Conservation (phyloP, 148 eudicot genomes). For the Camellia granthamiana region DNA sequence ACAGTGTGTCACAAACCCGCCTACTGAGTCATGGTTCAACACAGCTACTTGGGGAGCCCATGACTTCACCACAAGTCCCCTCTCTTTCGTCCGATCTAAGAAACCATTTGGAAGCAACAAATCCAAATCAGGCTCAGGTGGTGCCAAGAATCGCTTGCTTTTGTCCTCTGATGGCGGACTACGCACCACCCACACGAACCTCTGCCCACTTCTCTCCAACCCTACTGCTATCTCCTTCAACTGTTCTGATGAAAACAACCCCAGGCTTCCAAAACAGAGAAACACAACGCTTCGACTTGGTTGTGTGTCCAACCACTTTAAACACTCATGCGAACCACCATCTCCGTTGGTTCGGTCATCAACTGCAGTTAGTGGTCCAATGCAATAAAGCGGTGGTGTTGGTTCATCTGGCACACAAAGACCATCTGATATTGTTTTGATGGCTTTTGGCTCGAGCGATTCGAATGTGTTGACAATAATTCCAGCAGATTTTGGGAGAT, state of each 20-base stretch:
- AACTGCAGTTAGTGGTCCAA: slow-evolving; percentile 32
- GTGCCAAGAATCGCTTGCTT: background rate
- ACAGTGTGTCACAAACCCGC: slow-evolving; percentile 64
- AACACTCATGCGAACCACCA: slow-evolving; percentile 20
- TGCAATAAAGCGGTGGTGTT: slow-evolving; percentile 33
- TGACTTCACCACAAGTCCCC: slow-evolving; percentile 25
- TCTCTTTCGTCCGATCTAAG: slow-evolving; percentile 31
- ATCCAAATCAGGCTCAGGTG: slow-evolving; percentile 31
- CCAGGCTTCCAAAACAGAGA: slow-evolving; percentile 43
- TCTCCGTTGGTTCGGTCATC: background rate
- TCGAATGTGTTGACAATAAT: slow-evolving; percentile 32
- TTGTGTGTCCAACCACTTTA: slow-evolving; percentile 41
- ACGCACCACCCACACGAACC: slow-evolving; percentile 54
- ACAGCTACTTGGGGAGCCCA: slow-evolving; percentile 59
- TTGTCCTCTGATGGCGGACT: slow-evolving; percentile 29
- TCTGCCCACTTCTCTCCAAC: slow-evolving; percentile 46
- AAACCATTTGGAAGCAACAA: slow-evolving; percentile 42
- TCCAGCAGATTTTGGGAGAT: slow-evolving; percentile 31
- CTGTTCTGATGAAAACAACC: slow-evolving; percentile 38
- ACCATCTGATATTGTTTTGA: slow-evolving; percentile 24
- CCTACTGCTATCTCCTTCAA: slow-evolving; percentile 47
- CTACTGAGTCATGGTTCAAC: slow-evolving; percentile 41
- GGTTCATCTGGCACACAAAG: slow-evolving; percentile 21
- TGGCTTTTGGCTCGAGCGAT: slow-evolving; percentile 26
- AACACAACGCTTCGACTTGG: slow-evolving; percentile 37